Evolutionary conservation across 805 yeast genomes (phyloP).

Genomic region (Saturnispora halmiae): DNA sequence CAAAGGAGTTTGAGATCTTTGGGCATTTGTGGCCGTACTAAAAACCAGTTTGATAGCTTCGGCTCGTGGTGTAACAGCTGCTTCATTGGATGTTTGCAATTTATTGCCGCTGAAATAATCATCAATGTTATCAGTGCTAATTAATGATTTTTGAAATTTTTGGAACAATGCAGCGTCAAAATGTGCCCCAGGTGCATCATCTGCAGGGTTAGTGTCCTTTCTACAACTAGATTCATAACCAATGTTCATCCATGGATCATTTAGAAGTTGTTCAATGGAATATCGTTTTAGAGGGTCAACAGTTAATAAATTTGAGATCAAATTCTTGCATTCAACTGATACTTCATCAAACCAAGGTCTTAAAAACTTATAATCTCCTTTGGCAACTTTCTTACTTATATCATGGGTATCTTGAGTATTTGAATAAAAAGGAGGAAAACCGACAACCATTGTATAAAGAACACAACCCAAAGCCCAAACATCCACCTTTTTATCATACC

Average conservation of each 20-base stretch:
- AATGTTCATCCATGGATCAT: constrained; percentile 58
- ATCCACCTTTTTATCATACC: constrained; percentile 59
- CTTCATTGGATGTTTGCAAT: constrained; percentile 9
- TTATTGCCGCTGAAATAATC: constrained; percentile 17
- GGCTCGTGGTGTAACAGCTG: constrained; percentile 28
- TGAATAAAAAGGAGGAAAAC: constrained; percentile 71
- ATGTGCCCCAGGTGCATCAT: constrained; percentile 25
- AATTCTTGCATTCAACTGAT: constrained; percentile 56
- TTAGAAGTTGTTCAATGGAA: constrained; percentile 54
- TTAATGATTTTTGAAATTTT: constrained; percentile 22
- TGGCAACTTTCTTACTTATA: constrained; percentile 57
- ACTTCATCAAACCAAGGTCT: constrained; percentile 90
- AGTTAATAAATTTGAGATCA: constrained; percentile 56
- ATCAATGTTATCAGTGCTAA: constrained; percentile 18
- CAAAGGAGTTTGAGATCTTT: constrained; percentile 14
- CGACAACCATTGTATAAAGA: constrained; percentile 57
- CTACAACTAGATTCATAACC: constrained; percentile 22
- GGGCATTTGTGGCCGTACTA: constrained; percentile 29
- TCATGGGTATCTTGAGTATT: constrained; percentile 45
- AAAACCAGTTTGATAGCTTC: constrained; percentile 32
- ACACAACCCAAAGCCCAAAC: constrained; percentile 72
- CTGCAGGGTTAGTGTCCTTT: constrained; percentile 18
- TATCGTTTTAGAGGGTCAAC: constrained; percentile 63
- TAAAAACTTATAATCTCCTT: constrained; percentile 65
- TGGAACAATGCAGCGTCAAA: constrained; percentile 23